phyloP scores from a whole-genome alignment of 495 filamentous ascomycete genomes.

The Aspergillus funiculosus region DNA sequence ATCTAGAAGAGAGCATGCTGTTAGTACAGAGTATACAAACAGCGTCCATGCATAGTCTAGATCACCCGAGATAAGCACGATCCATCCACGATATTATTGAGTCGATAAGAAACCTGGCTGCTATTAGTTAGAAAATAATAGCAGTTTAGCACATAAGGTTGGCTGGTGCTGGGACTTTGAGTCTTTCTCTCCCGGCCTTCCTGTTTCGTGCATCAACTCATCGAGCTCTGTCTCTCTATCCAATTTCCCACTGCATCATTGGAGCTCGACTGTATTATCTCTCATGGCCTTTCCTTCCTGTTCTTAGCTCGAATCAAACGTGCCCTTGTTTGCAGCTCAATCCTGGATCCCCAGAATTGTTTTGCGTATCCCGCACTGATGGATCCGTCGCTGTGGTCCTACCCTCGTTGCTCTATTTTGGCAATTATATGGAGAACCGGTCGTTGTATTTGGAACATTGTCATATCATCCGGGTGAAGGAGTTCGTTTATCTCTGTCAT shows the following conservation, averaged over 20 bases:
- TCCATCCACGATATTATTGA: slow-evolving; percentile 2
- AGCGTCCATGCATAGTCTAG: background rate
- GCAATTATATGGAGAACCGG: background rate
- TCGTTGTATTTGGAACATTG: background rate
- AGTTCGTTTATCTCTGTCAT: too few species aligned
- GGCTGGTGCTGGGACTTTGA: background rate
- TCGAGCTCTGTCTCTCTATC: background rate
- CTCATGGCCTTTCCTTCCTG: background rate
- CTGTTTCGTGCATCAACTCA: slow-evolving; percentile 18
- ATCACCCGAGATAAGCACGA: background rate
- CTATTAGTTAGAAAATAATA: slow-evolving; percentile 1
- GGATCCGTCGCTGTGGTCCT: slow-evolving; percentile 1
- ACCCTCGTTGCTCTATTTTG: slow-evolving; percentile 10
- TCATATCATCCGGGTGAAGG: too few species aligned
- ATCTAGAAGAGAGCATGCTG: background rate
- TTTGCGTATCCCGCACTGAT: background rate
- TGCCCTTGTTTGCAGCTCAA: too few species aligned
- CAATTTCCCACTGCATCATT: background rate
- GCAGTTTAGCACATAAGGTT: background rate
- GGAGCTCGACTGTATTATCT: slow-evolving; percentile 1
- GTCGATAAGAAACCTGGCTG: slow-evolving; percentile 8
- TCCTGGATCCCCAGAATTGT: too few species aligned
- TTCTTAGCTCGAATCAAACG: slow-evolving; percentile 2
- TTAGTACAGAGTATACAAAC: background rate
- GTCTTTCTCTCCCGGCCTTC: slow-evolving; percentile 25